phyloP scores from a whole-genome alignment of 192 early-diverging fungal genomes.

The Backusella morwellensis region DNA sequence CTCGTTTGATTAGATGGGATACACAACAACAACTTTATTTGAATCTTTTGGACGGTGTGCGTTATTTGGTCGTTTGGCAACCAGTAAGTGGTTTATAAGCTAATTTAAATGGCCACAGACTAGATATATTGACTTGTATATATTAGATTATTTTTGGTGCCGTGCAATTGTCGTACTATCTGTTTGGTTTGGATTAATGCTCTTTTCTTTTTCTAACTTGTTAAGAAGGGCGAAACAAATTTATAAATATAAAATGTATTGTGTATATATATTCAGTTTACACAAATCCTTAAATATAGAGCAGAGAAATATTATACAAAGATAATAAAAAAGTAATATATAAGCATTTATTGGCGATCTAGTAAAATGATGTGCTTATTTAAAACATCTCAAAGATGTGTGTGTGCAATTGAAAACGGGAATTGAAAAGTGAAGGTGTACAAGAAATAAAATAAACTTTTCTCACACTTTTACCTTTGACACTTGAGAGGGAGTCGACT shows the following conservation, averaged over 20 bases:
- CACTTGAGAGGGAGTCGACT: too few species aligned
- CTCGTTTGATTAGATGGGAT: conserved; percentile 46
- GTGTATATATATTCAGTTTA: background rate
- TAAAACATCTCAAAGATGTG: too few species aligned
- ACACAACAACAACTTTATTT: conserved; percentile 63
- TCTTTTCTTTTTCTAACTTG: background rate
- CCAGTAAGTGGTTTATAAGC: conserved; percentile 35
- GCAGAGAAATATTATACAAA: background rate
- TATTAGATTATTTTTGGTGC: conserved; percentile 44
- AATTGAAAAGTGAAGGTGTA: too few species aligned
- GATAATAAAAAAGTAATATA: background rate
- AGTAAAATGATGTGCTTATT: too few species aligned
- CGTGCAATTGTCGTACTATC: conserved; percentile 40
- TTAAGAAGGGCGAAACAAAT: background rate
- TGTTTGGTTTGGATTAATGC: conserved; percentile 42
- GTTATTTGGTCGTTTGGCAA: conserved; percentile 57
- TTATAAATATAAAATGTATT: background rate
- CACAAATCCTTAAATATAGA: background rate
- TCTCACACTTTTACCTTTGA: too few species aligned
- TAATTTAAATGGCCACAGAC: background rate
- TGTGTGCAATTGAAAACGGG: too few species aligned
- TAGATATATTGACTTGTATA: background rate
- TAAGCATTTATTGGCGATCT: background rate
- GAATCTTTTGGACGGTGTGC: conserved; percentile 56
- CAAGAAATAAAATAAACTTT: too few species aligned